Percentiles rank a stretch among this genome's conserved stretches.
phyloP scores from a whole-genome alignment of 306 rosid species.

The Quillaja saponaria region DNA sequence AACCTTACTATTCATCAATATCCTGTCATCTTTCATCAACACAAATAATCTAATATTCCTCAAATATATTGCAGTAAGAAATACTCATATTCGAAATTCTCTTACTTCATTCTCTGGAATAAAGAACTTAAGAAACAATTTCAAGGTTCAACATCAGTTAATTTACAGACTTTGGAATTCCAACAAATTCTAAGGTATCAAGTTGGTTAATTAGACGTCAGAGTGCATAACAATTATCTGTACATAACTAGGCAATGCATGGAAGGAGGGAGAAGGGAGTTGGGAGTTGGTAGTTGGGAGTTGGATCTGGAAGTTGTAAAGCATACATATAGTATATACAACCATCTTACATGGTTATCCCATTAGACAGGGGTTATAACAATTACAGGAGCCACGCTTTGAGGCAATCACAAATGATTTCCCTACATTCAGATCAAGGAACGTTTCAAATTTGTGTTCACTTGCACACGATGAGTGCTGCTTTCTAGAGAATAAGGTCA shows the following conservation, averaged over 20 bases:
- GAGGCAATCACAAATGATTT: conserved; percentile 10
- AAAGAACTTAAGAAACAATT: neutral
- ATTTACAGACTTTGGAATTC: neutral
- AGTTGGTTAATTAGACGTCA: neutral
- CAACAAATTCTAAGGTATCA: neutral
- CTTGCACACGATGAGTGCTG: conserved; percentile 2
- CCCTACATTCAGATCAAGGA: neutral
- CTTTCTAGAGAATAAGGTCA: neutral
- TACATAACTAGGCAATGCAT: neutral
- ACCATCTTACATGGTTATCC: neutral
- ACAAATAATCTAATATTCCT: conserved; percentile 19
- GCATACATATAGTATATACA: neutral
- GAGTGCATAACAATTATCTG: conserved; percentile 5
- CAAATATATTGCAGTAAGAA: neutral
- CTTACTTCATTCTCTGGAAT: neutral
- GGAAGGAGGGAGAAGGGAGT: neutral
- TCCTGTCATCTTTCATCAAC: conserved; percentile 14
- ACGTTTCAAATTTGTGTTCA: neutral
- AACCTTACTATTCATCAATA: neutral
- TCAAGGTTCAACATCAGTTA: neutral
- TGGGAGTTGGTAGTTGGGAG: too few relatives aligned
- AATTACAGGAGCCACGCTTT: conserved; percentile 5
- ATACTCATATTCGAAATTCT: neutral
- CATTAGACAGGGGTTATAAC: neutral
- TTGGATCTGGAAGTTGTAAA: conserved; percentile 6